These are phyloP conservation scores for Exophiala sp. DNA, from an alignment of 2,329 filamentous ascomycete species.

Conservation along the genomic window DNA sequence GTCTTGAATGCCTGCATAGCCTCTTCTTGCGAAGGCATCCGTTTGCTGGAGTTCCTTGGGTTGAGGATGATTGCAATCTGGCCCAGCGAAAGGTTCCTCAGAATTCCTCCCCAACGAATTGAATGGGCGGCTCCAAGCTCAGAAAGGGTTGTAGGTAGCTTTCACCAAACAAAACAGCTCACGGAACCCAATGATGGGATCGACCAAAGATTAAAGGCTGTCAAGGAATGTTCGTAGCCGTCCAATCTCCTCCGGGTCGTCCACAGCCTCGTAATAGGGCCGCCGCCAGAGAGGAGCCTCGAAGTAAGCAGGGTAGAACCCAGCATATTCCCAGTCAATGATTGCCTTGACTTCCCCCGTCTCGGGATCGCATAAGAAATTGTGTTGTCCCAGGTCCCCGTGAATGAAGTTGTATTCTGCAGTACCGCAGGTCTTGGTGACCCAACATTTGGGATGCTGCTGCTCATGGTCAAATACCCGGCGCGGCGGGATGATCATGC, in stretches of 20 bases:
- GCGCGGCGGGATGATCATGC: conserved; percentile 8
- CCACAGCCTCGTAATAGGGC: conserved; percentile 3
- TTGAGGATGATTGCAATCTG: no score
- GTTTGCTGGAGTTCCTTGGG: no score
- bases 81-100: no score
- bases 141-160: no score
- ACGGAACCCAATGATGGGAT: no score
- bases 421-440: background rate
- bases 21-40: conserved; percentile 82
- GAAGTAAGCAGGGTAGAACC: conserved; percentile 33
- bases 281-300: conserved; percentile 19
- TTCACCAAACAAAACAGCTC: no score
- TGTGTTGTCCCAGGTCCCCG: conserved; percentile 7
- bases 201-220: no score
- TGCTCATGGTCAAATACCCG: conserved; percentile 14
- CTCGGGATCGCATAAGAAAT: conserved; percentile 7
- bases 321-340: conserved; percentile 34
- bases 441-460: background rate
- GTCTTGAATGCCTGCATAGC: conserved; percentile 80
- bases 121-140: no score
- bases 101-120: no score
- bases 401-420: conserved; percentile 7
- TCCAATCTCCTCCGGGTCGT: conserved; percentile 7
- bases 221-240: conserved; percentile 1
- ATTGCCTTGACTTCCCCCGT: conserved; percentile 28